Percentiles rank a stretch among this genome's conserved stretches.
Evolutionary conservation across 805 yeast species (phyloP).

Genomic region (Candida cerambycidarum): DNA sequence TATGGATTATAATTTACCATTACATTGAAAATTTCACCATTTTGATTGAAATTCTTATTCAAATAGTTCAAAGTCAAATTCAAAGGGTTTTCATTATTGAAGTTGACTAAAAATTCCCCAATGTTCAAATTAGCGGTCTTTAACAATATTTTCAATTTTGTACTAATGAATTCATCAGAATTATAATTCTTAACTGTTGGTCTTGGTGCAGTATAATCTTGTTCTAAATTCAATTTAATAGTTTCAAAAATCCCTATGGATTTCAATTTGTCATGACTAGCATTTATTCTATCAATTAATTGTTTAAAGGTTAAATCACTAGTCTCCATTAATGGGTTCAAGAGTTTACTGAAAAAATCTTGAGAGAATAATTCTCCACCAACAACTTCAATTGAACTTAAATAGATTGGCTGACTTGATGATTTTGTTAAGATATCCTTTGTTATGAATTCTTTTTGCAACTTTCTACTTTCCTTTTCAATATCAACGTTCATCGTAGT

Average conservation of each 20-base stretch:
- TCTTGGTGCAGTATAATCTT: conserved; percentile 31
- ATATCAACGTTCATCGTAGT: conserved; percentile 1
- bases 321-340: conserved; percentile 42
- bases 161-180: conserved; percentile 42
- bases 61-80: conserved; percentile 39
- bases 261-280: conserved; percentile 33
- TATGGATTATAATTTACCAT: conserved; percentile 49
- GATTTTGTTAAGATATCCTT: conserved; percentile 32
- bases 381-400: conserved; percentile 36
- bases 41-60: conserved; percentile 46
- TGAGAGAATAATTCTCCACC: conserved; percentile 47
- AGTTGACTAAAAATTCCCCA: conserved; percentile 34
- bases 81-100: conserved; percentile 39
- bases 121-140: conserved; percentile 36
- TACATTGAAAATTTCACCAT: conserved; percentile 53
- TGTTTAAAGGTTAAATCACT: conserved; percentile 45
- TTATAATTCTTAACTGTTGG: conserved; percentile 31
- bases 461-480: conserved; percentile 4
- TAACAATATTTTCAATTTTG: conserved; percentile 45
- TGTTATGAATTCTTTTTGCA: conserved; percentile 22
- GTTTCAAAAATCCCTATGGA: conserved; percentile 47
- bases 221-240: conserved; percentile 40
- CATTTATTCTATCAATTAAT: conserved; percentile 33
- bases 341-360: conserved; percentile 46
- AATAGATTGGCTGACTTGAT: conserved; percentile 34